Percentiles rank a stretch among this genome's conserved stretches.
Conservation (phyloP, 306 rosid genomes). For the Begonia fuchsioides region DNA sequence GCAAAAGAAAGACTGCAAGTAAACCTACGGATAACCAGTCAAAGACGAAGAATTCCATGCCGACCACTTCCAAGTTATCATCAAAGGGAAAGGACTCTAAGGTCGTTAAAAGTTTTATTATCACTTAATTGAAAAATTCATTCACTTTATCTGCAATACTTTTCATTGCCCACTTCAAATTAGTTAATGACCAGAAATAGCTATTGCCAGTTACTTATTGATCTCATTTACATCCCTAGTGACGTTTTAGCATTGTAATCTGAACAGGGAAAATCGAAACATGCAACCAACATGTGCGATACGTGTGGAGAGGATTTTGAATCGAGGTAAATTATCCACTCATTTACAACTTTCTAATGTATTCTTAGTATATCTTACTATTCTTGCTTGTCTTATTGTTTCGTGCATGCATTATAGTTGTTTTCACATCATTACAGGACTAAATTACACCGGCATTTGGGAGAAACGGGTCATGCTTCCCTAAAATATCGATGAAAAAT, state of each 20-base stretch:
- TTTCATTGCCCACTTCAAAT: too few species aligned
- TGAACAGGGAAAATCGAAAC: conserved; percentile 37
- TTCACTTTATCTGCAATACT: too few species aligned
- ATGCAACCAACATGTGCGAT: conserved; percentile 42
- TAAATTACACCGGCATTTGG: conserved; percentile 62
- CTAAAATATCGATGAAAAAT: conserved; percentile 17
- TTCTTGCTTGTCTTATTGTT: not conserved
- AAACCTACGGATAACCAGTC: conserved; percentile 34
- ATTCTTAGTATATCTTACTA: too few species aligned
- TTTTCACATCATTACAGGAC: conserved; percentile 38
- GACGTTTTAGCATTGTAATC: not conserved
- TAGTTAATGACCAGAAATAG: too few species aligned
- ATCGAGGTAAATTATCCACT: conserved; percentile 37
- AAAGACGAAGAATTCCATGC: conserved; percentile 25
- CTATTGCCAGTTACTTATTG: too few species aligned
- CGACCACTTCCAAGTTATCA: conserved; percentile 29
- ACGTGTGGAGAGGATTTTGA: conserved; percentile 79
- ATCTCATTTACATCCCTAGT: not conserved
- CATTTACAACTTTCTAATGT: not conserved
- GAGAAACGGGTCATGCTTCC: conserved; percentile 69
- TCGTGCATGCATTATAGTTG: not conserved
- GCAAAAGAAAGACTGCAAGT: conserved; percentile 28
- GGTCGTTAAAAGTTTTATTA: conserved; percentile 32
- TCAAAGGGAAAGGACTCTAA: conserved; percentile 61
- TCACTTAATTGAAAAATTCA: not conserved